A percentile compares a stretch with the other conserved stretches of the same genome.
Conservation (phyloP, 148 eudicot species). For the Fagopyrum esculentum region DNA sequence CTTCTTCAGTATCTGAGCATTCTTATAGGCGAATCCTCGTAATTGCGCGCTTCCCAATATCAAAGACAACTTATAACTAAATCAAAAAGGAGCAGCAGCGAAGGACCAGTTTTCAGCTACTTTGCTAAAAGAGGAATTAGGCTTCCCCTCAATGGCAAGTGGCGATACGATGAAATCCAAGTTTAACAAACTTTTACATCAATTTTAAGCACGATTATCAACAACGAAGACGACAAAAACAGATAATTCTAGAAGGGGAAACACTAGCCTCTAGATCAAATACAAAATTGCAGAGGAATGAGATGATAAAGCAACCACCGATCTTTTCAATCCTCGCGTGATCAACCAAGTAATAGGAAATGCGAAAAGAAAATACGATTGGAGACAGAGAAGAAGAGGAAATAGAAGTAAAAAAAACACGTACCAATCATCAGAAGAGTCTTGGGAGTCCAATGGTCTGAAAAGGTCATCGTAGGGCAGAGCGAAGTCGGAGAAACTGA, state of each 20-base stretch:
- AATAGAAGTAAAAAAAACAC: background rate
- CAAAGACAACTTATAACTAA: background rate
- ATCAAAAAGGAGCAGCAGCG: background rate
- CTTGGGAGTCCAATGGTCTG: slow-evolving; percentile 26
- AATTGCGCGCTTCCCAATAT: background rate
- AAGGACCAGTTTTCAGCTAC: background rate
- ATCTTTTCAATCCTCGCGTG: background rate
- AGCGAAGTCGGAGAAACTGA: slow-evolving; percentile 34
- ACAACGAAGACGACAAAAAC: background rate
- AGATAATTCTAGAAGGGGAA: background rate
- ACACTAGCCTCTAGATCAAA: background rate
- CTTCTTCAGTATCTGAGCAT: background rate
- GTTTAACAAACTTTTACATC: background rate
- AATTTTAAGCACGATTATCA: background rate
- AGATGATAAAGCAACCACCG: background rate
- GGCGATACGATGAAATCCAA: background rate
- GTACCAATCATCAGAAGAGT: slow-evolving; percentile 64
- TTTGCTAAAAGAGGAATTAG: background rate
- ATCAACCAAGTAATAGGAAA: background rate
- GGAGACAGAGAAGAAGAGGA: background rate
- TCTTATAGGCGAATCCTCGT: background rate
- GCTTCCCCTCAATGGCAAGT: background rate
- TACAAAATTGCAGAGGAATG: background rate
- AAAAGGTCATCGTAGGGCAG: slow-evolving; percentile 44
- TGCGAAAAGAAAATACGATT: background rate